Base-by-base conservation (phyloP, 2,329 filamentous ascomycete genomes). In the Pestalotiopsis sp. region DNA sequence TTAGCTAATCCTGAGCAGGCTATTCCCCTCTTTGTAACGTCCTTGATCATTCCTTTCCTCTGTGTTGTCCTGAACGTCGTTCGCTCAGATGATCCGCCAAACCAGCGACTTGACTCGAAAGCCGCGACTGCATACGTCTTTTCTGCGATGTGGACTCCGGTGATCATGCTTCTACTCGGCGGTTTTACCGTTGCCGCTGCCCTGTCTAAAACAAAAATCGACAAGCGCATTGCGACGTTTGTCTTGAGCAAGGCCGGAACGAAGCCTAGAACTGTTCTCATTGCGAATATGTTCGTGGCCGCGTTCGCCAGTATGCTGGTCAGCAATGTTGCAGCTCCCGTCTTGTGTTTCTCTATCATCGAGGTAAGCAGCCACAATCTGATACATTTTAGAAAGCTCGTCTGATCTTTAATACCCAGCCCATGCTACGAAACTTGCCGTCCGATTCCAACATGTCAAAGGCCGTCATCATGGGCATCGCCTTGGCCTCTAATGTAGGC, bases 251-350 rank as follows among this genome's bases (percentile, higher is more conserved):
- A 97, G 83, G 96, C 96, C 9, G 96, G 96, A 6, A 98, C 96
- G 3, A 92, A 91, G 75, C 96, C 96, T 11, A 87, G 91, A 67
- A 95, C 93, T 2, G 96, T 99, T 3, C 86, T 99, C 4, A 82
- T 99, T n/a, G 96, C 95, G 66, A 98, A 95, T 82, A 99, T 99
- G 96, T 95, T 98, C 75, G 96, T 99, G 57, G 95, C 95, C 67
- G 97, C 96, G 76, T 97, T 99, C 79, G 92, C 97, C 9, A 98
- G 94, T 75, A 99, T 99, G 96, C 94, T 97, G 86, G 98, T 99
- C 76, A 97, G 94, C 82, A 99, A 99, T 74, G 97, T 99, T 36
- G 96, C 96, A 1, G 95, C 97, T 1, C 96, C 96, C 0, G 96
- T 99, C 11, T 87, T 99, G 49, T 99, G 96, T 84, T 98, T 97